Evolutionary conservation across 2,329 filamentous ascomycete species (phyloP), one percentile per base, ranked within the genome.

Genomic region (Didymella lethalis): DNA sequence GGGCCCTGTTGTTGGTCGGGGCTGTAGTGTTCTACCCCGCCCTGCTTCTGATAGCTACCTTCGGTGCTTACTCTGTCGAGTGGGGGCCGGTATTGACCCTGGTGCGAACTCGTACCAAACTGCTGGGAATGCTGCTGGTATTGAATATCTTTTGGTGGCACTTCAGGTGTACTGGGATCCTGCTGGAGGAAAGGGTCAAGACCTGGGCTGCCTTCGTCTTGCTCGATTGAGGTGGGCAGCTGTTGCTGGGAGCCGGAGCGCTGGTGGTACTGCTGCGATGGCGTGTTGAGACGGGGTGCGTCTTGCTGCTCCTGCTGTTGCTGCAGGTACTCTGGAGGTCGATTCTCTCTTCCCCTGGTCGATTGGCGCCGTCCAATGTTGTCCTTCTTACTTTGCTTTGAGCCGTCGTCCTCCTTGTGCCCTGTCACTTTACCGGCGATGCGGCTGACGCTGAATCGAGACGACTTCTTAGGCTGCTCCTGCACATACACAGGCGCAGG

Each of bases 11-110:
- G 73, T 65, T 73, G 68, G 51, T 76, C 73, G 45, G 75, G 70
- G 70, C 75, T 76, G 69, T 77, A 77, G 58, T 73, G 74, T 20
- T 76, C 71, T 73, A 74, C 75, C 72, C 75, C 74, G 69, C 74
- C 72, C 63, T 75, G 72, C 49, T 72, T 67, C 58, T 71, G 70
- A 62, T 75, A 75, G 69, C 73, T 77, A 49, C 72, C 72, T 66
- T 76, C 73, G 43, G 75, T 76, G 72, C 73, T 74, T 51, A 77
- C 75, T 57, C 71, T 73, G 64, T 73, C 73, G 64, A 77, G 71
- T 72, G 71, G 73, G 69, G 70, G 71, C 68, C 73, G 75, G 60
- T 71, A 73, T 59, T 71, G 67, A 41, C 72, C 70, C 62, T 73
- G 72, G 31, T 71, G 71, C 32, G 72, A 62, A 49, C 69, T 72